Base-by-base conservation (phyloP, 257 asterid species). In the Knoxia roxburghii region DNA sequence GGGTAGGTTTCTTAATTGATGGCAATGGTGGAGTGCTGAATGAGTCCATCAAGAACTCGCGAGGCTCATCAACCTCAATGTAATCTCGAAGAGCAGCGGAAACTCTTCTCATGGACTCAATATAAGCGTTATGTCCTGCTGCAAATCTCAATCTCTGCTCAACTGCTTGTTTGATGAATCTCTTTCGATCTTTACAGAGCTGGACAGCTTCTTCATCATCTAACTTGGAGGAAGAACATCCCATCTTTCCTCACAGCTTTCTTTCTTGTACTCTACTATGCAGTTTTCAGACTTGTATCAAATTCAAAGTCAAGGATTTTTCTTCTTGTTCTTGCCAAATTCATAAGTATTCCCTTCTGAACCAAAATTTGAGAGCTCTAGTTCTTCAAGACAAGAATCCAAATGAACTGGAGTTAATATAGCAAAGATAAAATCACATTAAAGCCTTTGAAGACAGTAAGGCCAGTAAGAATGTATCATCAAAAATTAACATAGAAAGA, bases 221-320 rank as follows among this genome's bases (percentile, higher is more conserved):
- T 83, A 93, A 76, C 76, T 90, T 93, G 18, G 99, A 93, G 37
- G 85, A 72, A 54, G 99, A 93, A 76, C 99, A 93, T 81, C 99
- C 99, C 99, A 93, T 90, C 64, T 82, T 86, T 72, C 39, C 46
- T 58, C 69, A 48, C 29, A 30, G 48, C 41, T 68, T 65, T 55
- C 30, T 65, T 65, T 59, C 65, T 37, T 45, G 33, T 18, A 30
- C 61, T 18, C 7, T 45, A 21, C 72, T 80, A 78, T 35, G 87
- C 82, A 54, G 75, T 79, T 69, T 83, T 83, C 68, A 83, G 83
- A 74, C 81, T 71, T 33, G 79, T 83, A 79, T 81, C 85, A 30
- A 83, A 85, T 64, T 60, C 78, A 43, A 70, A 87, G 68, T 76
- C 75, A 59, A 53, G 70, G 60, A 65, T 69, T 65, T 73, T 57